phyloP scores from a whole-genome alignment of 2,329 filamentous ascomycete genomes.

The Mycosphaerella sp. region DNA sequence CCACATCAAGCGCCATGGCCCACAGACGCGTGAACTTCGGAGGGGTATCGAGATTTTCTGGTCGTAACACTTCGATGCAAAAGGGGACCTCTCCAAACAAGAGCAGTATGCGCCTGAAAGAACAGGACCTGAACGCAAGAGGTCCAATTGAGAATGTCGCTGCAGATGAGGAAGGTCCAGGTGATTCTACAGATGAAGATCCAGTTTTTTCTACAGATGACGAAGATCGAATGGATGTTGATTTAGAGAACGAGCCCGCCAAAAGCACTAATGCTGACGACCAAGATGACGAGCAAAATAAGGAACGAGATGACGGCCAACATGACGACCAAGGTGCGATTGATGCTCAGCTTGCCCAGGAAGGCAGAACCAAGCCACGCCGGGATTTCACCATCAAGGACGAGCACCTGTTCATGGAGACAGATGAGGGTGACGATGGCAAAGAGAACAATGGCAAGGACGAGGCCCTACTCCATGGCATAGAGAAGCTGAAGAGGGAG shows the following conservation, averaged over 20 bases:
- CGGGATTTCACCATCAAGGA: background rate
- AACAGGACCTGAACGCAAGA: background rate
- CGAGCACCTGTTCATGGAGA: background rate
- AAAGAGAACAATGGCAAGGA: conserved; percentile 7
- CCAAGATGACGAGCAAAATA: background rate
- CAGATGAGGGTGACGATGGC: background rate
- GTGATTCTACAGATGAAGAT: no score
- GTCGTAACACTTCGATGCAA: background rate
- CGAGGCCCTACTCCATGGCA: background rate
- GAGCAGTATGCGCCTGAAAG: background rate
- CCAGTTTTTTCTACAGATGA: no score
- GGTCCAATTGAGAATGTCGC: background rate
- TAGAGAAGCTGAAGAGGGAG: conserved; percentile 2
- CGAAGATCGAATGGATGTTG: no score
- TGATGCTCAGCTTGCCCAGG: background rate
- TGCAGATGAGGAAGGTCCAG: no score
- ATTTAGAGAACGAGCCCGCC: background rate
- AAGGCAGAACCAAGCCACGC: background rate
- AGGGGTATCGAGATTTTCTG: background rate
- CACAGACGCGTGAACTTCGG: background rate
- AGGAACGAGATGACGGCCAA: background rate
- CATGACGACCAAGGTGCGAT: background rate
- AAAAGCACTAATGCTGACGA: background rate
- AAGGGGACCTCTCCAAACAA: background rate
- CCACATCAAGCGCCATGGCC: background rate